Conservation (phyloP, 2,329 filamentous ascomycete species). For the Pseudogymnoascus sp. region DNA sequence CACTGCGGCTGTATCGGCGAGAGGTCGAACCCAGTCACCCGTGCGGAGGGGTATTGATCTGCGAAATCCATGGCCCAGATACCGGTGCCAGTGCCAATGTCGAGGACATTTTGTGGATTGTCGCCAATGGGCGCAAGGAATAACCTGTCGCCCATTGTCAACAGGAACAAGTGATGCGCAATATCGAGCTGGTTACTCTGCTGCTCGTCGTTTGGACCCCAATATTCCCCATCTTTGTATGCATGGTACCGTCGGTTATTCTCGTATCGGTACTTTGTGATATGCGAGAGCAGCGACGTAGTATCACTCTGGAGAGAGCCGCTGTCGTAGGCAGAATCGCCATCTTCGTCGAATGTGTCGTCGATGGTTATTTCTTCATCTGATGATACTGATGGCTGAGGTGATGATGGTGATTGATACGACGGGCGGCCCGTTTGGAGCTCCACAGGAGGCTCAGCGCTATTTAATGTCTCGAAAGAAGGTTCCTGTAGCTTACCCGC, state of each 20-base stretch:
- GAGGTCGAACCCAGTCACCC: slow-evolving; percentile 27
- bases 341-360: not conserved
- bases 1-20: slow-evolving; percentile 32
- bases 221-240: slow-evolving; percentile 34
- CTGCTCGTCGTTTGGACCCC: slow-evolving; percentile 25
- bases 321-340: slow-evolving; percentile 11
- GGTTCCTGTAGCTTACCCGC: not conserved
- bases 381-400: not conserved
- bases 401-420: not conserved
- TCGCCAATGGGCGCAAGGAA: slow-evolving; percentile 25
- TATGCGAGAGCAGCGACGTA: slow-evolving; percentile 18
- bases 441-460: not conserved
- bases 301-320: slow-evolving; percentile 11
- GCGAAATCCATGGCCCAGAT: slow-evolving; percentile 35
- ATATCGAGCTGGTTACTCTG: slow-evolving; percentile 25
- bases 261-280: slow-evolving; percentile 28
- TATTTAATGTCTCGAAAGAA: not conserved
- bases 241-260: slow-evolving; percentile 42
- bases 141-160: slow-evolving; percentile 20
- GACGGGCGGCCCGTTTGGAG: not conserved
- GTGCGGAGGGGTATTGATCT: slow-evolving; percentile 25
- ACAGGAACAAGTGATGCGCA: slow-evolving; percentile 22
- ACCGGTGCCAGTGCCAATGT: slow-evolving; percentile 36
- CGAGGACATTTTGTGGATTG: slow-evolving; percentile 28
- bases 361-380: not conserved